Percentiles rank a stretch among this genome's conserved stretches.
Conservation (phyloP, 2,329 filamentous ascomycete species). For the Trematosphaeria pertusa region DNA sequence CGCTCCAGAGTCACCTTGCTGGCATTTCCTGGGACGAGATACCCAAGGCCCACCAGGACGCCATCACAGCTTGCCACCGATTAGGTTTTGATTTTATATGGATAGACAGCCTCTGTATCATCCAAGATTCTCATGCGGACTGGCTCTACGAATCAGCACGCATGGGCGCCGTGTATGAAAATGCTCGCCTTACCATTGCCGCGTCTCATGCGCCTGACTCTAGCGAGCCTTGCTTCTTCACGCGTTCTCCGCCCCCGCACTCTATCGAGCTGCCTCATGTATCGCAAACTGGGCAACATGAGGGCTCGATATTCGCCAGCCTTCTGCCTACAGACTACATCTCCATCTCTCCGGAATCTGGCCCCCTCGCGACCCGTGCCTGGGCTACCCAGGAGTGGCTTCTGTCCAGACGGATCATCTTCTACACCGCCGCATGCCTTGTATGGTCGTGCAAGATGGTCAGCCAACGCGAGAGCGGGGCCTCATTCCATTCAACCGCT, state of each 20-base stretch:
- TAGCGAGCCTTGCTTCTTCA: slow-evolving; percentile 22
- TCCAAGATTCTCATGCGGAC: slow-evolving; percentile 15
- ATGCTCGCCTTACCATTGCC: slow-evolving; percentile 19
- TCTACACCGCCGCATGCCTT: slow-evolving; percentile 24
- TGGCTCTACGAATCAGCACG: slow-evolving; percentile 19
- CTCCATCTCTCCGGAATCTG: too few species aligned
- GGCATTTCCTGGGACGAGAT: slow-evolving; percentile 19
- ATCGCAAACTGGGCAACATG: slow-evolving; percentile 9
- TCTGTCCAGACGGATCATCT: slow-evolving; percentile 25
- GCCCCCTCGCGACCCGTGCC: slow-evolving; percentile 21
- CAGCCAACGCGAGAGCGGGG: slow-evolving; percentile 30
- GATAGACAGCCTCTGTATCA: too few species aligned
- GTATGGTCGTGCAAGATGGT: slow-evolving; percentile 30
- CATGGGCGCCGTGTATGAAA: slow-evolving; percentile 20
- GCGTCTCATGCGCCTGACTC: slow-evolving; percentile 25
- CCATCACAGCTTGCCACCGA: slow-evolving; percentile 12
- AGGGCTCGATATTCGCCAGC: slow-evolving; percentile 20
- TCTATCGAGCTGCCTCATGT: slow-evolving; percentile 21
- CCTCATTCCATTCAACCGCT: slow-evolving; percentile 24
- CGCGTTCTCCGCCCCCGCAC: slow-evolving; percentile 9
- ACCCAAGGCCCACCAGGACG: slow-evolving; percentile 15
- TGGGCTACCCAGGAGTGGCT: slow-evolving; percentile 32
- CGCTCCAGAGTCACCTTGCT: slow-evolving; percentile 15
- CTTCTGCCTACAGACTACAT: slow-evolving; percentile 19
- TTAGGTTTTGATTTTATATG: slow-evolving; percentile 16